These are phyloP conservation scores for Verticillium isaacii DNA, from an alignment of 2,329 filamentous ascomycete genomes.

Conservation along the genomic window DNA sequence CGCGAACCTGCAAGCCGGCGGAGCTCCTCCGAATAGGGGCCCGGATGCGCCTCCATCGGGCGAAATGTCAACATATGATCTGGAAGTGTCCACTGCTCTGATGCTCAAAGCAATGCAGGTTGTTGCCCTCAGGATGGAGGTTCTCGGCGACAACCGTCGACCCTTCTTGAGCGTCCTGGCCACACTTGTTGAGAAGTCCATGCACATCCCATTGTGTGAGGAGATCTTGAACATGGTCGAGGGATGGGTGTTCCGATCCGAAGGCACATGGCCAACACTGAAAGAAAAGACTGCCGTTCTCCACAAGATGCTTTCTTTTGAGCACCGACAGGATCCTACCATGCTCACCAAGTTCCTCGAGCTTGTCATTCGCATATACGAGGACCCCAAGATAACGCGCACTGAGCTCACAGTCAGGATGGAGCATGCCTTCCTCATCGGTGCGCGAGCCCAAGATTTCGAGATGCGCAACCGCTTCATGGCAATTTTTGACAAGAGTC, in stretches of 20 bases:
- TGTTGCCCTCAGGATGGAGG: constrained; percentile 86
- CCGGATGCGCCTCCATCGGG: constrained; percentile 47
- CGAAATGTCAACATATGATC: constrained; percentile 68
- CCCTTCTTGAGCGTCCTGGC: constrained; percentile 95
- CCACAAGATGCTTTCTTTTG: constrained; percentile 98
- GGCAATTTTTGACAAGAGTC: constrained; percentile 88
- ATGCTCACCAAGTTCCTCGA: constrained; percentile 92
- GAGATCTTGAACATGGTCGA: constrained; percentile 95
- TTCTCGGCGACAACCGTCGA: constrained; percentile 81
- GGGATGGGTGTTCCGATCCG: constrained; percentile 91
- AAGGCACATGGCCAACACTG: constrained; percentile 90
- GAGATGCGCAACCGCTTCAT: constrained; percentile 97
- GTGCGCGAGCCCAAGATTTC: constrained; percentile 86
- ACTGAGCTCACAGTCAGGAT: constrained; percentile 95
- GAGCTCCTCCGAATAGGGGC: constrained; percentile 33
- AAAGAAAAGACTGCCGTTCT: constrained; percentile 99
- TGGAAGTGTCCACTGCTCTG: constrained; percentile 82
- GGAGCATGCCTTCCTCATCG: constrained; percentile 97
- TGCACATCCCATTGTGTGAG: constrained; percentile 79
- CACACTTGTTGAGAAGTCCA: constrained; percentile 90
- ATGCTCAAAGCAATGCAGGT: constrained; percentile 96
- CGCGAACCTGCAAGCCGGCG: constrained; percentile 44
- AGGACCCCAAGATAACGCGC: constrained; percentile 90
- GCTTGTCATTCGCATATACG: constrained; percentile 95
- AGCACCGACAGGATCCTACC: constrained; percentile 74